phyloP scores from a whole-genome alignment of 1,284 basidiomycete genomes.

The Peniophora sp. region DNA sequence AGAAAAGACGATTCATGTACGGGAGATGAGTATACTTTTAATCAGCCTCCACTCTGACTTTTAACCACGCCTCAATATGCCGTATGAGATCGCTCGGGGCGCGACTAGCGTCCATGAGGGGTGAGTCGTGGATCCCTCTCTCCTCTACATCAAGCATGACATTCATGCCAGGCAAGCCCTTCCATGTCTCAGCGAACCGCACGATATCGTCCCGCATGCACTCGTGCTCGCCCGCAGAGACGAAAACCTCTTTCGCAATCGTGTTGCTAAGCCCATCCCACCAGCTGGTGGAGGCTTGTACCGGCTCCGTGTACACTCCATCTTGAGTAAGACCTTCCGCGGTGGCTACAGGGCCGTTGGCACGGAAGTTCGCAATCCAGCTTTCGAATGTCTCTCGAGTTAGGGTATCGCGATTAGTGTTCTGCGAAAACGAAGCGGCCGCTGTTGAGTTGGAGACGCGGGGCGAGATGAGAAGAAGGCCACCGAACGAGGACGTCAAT shows the following conservation, averaged over 20 bases:
- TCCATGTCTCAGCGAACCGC: conserved; percentile 1
- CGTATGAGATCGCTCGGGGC: conserved; percentile 3
- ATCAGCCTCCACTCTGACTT: too few relatives aligned
- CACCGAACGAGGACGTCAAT: conserved; percentile 3
- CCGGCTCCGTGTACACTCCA: conserved; percentile 8
- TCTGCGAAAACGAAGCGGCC: conserved; percentile 1
- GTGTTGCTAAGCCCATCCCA: conserved; percentile 3
- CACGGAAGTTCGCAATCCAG: conserved; percentile 3
- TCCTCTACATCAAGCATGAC: background rate
- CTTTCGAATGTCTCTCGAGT: background rate
- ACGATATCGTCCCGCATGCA: conserved; percentile 7
- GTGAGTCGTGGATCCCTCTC: conserved; percentile 6
- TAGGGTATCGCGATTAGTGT: background rate
- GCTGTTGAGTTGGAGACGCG: conserved; percentile 4
- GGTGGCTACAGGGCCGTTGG: background rate
- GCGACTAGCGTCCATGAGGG: conserved; percentile 3
- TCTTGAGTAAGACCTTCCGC: conserved; percentile 1
- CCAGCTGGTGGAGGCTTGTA: conserved; percentile 7
- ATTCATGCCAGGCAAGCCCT: background rate
- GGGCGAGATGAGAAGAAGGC: conserved; percentile 9
- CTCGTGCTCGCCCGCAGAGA: conserved; percentile 8
- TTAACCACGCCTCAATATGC: conserved; percentile 6
- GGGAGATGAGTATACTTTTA: too few relatives aligned
- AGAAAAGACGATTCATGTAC: too few relatives aligned
- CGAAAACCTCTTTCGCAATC: conserved; percentile 5